Conservation (phyloP, 108 stramenopile genomes). For the Epipyxis sp. region DNA sequence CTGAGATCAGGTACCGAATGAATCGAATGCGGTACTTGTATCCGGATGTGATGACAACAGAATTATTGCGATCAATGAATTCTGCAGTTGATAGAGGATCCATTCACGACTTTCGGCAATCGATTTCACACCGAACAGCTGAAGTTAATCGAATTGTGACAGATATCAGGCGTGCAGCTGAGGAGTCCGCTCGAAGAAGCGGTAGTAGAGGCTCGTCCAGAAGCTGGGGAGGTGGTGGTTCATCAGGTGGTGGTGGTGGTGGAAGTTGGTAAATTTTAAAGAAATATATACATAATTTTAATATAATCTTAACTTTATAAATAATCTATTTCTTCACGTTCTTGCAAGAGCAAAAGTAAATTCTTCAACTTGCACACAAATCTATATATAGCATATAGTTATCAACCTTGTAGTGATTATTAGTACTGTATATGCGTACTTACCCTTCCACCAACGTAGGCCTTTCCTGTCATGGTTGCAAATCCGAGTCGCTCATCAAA, state of each 20-base stretch:
- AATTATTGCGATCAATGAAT: background rate
- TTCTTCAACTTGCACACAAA: conserved; percentile 6
- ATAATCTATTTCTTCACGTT: background rate
- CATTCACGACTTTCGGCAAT: background rate
- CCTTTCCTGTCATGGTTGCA: conserved; percentile 54
- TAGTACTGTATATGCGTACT: background rate
- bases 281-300: background rate
- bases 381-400: background rate
- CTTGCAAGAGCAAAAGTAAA: conserved; percentile 55
- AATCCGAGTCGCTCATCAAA: conserved; percentile 30
- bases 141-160: background rate
- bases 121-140: background rate
- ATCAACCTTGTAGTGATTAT: background rate
- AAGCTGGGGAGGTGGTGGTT: background rate
- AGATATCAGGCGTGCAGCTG: background rate
- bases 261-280: background rate
- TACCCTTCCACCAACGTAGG: conserved; percentile 38
- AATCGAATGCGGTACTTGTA: background rate
- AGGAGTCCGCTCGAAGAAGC: background rate
- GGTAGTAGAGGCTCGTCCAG: background rate
- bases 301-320: background rate
- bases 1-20: background rate
- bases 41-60: background rate
- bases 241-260: background rate
- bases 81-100: background rate